Evolutionary conservation across 2,329 filamentous ascomycete genomes (phyloP).

Genomic region (Cladosporium cucumerinum): DNA sequence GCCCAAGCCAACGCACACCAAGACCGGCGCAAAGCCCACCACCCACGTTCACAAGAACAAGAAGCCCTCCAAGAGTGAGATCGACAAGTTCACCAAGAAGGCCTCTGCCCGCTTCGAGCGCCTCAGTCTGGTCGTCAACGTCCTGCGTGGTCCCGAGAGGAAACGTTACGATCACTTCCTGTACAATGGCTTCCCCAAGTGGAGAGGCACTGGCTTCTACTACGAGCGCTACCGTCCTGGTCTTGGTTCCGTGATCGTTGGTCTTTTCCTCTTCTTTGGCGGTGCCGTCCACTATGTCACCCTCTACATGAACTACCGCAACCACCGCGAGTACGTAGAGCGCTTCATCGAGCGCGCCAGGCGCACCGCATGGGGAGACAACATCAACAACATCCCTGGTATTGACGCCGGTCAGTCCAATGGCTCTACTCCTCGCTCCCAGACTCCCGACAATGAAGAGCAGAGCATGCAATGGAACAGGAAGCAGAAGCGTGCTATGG

Average conservation of each 20-base stretch:
- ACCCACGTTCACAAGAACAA: slow-evolving; percentile 66
- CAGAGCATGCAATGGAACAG: slow-evolving; percentile 67
- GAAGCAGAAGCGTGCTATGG: slow-evolving; percentile 82
- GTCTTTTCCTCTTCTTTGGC: slow-evolving; percentile 77
- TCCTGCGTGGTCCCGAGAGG: slow-evolving; percentile 75
- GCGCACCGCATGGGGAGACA: slow-evolving; percentile 84
- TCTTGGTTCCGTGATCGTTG: slow-evolving; percentile 75
- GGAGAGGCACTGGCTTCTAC: slow-evolving; percentile 98
- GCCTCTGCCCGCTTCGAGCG: slow-evolving; percentile 81
- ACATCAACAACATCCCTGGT: slow-evolving; percentile 67
- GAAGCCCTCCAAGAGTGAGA: slow-evolving; percentile 68
- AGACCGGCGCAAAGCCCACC: slow-evolving; percentile 53
- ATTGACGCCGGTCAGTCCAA: slow-evolving; percentile 45
- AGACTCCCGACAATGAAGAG: slow-evolving; percentile 27
- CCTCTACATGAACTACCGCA: slow-evolving; percentile 81
- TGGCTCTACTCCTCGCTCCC: slow-evolving; percentile 20
- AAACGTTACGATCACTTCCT: slow-evolving; percentile 95
- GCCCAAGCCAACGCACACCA: slow-evolving; percentile 37
- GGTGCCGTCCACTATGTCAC: slow-evolving; percentile 84
- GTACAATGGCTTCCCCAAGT: slow-evolving; percentile 85
- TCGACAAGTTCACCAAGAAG: slow-evolving; percentile 73
- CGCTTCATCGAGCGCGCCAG: slow-evolving; percentile 88
- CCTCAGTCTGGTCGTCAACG: slow-evolving; percentile 77
- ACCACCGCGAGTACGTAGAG: slow-evolving; percentile 86
- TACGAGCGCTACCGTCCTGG: slow-evolving; percentile 92